phyloP scores from a whole-genome alignment of 2,329 filamentous ascomycete genomes.

The Xylaria sp. region DNA sequence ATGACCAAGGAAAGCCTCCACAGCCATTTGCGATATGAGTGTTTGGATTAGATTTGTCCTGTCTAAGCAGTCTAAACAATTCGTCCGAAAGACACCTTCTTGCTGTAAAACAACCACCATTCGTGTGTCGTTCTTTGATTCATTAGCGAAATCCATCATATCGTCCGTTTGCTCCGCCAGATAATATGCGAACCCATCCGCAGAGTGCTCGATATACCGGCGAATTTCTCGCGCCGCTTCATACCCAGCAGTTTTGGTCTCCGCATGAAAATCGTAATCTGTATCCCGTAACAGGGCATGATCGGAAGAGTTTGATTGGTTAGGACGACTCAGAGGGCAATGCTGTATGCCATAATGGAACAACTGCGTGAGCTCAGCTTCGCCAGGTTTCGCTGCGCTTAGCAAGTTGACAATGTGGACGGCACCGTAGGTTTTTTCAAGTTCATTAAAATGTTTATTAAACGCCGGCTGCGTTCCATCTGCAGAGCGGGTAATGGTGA shows the following conservation, averaged over 20 bases:
- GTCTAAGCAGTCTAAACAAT: constrained; percentile 95
- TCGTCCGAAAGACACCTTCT: constrained; percentile 94
- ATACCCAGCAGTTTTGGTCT: constrained; percentile 89
- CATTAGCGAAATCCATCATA: constrained; percentile 51
- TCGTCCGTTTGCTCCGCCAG: constrained; percentile 78
- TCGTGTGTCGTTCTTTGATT: constrained; percentile 54
- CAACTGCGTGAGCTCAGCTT: constrained; percentile 81
- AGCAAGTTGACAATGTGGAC: constrained; percentile 94
- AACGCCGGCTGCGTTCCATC: constrained; percentile 96
- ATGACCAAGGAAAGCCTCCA: constrained; percentile 84
- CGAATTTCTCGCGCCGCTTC: constrained; percentile 89
- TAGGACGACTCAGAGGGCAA: constrained; percentile 74
- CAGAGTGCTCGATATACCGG: constrained; percentile 78
- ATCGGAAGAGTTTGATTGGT: constrained; percentile 67
- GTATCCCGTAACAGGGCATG: constrained; percentile 82
- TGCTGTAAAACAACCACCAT: constrained; percentile 84
- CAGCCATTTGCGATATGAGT: constrained; percentile 91
- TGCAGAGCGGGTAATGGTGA: constrained; percentile 84
- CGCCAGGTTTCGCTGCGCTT: constrained; percentile 87
- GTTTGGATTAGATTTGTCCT: constrained; percentile 96
- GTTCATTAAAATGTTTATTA: constrained; percentile 90
- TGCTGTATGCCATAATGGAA: constrained; percentile 82
- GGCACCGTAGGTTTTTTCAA: constrained; percentile 87
- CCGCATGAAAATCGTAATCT: constrained; percentile 96
- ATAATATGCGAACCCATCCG: constrained; percentile 92